phyloP scores from a whole-genome alignment of 305 asterid genomes.

The Fraxinus floribunda region DNA sequence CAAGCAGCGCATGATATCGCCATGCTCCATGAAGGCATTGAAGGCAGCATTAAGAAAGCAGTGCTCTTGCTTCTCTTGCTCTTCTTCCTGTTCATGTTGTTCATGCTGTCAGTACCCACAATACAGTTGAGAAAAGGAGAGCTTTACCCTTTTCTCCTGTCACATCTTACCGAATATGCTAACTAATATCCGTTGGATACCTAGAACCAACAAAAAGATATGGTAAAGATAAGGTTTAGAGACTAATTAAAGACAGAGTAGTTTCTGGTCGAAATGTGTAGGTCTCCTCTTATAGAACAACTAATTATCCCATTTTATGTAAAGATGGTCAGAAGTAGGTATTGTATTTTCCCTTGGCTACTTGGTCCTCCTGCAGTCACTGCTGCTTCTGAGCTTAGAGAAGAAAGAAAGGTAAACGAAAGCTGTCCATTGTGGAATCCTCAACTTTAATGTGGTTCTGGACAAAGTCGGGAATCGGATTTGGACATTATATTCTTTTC shows the following conservation, averaged over 20 bases:
- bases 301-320: background rate
- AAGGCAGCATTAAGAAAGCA: conserved; percentile 20
- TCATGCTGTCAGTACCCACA: conserved; percentile 27
- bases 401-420: background rate
- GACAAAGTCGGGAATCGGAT: background rate
- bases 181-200: conserved; percentile 8
- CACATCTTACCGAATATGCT: conserved; percentile 2
- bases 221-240: background rate
- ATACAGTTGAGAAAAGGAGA: conserved; percentile 29
- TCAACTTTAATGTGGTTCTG: background rate
- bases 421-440: background rate
- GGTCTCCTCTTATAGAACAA: conserved; percentile 17
- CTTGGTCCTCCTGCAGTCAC: background rate
- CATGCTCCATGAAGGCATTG: conserved; percentile 24
- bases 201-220: background rate
- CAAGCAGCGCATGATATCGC: conserved; percentile 5
- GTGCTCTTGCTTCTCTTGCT: conserved; percentile 29
- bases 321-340: background rate
- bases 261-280: conserved; percentile 10
- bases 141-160: conserved; percentile 16
- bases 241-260: conserved; percentile 11
- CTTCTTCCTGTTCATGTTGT: conserved; percentile 22
- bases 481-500: background rate
- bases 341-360: background rate
- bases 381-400: background rate